Evolutionary conservation across 345 rosid species (phyloP).

Genomic region (Anastatica hierochuntica): DNA sequence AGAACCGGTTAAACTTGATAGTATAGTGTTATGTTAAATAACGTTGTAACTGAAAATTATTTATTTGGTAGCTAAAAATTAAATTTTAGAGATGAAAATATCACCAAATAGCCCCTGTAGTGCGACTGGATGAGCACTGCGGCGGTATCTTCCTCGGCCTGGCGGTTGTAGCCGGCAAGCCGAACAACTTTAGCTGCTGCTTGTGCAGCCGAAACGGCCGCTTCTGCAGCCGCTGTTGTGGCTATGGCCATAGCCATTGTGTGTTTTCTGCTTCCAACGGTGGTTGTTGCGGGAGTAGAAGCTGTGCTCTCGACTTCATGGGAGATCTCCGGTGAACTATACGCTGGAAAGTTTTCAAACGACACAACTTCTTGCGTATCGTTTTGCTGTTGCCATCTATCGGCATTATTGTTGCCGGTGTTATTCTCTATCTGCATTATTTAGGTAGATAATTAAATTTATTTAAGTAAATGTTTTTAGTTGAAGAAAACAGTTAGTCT

Average conservation of each 20-base stretch:
- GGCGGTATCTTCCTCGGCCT: slow-evolving; percentile 68
- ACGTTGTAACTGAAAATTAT: too few species aligned
- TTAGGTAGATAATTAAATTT: too few species aligned
- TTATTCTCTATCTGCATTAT: slow-evolving; percentile 16
- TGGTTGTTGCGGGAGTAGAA: slow-evolving; percentile 33
- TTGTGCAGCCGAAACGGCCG: slow-evolving; percentile 90
- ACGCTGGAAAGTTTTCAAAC: slow-evolving; percentile 68
- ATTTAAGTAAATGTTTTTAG: too few species aligned
- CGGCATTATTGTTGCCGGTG: slow-evolving; percentile 5
- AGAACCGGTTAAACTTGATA: too few species aligned
- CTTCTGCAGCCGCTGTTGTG: slow-evolving; percentile 92
- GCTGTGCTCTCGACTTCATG: slow-evolving; percentile 46
- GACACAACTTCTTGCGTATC: slow-evolving; percentile 74
- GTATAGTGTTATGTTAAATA: too few species aligned
- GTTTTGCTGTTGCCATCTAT: slow-evolving; percentile 42
- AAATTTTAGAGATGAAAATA: too few species aligned
- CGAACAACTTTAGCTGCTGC: slow-evolving; percentile 91
- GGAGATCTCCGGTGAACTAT: slow-evolving; percentile 75
- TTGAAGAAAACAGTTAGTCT: too few species aligned
- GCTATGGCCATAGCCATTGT: slow-evolving; percentile 87
- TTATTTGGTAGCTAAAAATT: too few species aligned
- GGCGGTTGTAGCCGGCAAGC: slow-evolving; percentile 77
- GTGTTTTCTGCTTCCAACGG: slow-evolving; percentile 51
- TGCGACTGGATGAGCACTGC: slow-evolving; percentile 75
- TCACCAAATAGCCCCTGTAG: slow-evolving; percentile 89